phyloP scores from a whole-genome alignment of 2,329 filamentous ascomycete species.

The Corinectria fuckeliana region DNA sequence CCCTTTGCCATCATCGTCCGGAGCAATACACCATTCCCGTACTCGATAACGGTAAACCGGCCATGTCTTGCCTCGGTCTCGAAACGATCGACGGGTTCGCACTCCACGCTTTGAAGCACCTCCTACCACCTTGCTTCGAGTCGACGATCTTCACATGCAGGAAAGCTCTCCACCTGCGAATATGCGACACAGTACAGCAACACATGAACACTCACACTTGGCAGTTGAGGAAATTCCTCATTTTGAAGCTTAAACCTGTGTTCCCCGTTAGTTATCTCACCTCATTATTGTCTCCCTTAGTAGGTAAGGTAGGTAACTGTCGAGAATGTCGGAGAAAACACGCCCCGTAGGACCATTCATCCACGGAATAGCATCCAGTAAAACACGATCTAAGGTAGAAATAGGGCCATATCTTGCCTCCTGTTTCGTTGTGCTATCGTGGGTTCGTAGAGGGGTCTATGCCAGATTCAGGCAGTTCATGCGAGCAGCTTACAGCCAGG shows the following conservation, averaged over 20 bases:
- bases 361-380: not conserved
- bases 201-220: not conserved
- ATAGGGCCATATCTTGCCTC: not conserved
- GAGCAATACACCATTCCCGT: slow-evolving; percentile 1
- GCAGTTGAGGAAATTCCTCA: not conserved
- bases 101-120: not conserved
- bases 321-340: not conserved
- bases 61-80: slow-evolving; percentile 7
- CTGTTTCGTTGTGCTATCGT: not conserved
- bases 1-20: not conserved
- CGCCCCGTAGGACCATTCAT: not conserved
- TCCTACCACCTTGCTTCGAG: not conserved
- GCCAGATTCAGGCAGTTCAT: not conserved
- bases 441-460: not conserved
- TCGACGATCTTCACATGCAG: not conserved
- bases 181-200: not conserved
- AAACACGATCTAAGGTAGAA: not conserved
- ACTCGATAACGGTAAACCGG: slow-evolving; percentile 1
- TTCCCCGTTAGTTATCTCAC: not conserved
- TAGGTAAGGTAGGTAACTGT: not conserved
- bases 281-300: not conserved
- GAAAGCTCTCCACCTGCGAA: not conserved
- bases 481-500: not conserved
- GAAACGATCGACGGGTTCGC: not conserved
- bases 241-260: not conserved